Base-by-base conservation (phyloP, 2,329 filamentous ascomycete genomes). In the Epichloe gansuensis region DNA sequence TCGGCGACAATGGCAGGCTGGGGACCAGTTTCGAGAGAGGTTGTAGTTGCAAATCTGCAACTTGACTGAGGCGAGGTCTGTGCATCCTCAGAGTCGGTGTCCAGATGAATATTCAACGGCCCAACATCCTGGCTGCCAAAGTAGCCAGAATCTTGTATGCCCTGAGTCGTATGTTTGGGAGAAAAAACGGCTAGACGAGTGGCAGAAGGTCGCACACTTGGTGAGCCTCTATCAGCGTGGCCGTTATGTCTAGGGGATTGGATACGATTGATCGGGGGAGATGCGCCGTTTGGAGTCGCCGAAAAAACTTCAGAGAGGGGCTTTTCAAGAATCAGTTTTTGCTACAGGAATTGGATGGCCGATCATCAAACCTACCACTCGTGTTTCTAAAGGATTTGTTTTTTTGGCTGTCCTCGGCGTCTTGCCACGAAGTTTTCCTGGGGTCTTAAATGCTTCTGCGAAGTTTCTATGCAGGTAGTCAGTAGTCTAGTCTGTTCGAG, bases 391-490 rank as follows among this genome's bases (percentile, higher is more conserved):
- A 9, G 71, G 69, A 60, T 77, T 75, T 47, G 68, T 69, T 64
- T 85, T 89, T 52, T 82, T 78, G 36, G 72, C 73, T 17, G 86
- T 89, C 55, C 84, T 78, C 42, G 87, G 87, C 31, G 87, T 91
- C 71, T 89, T 90, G 51, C 84, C 87, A 57, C 87, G 82, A 64
- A 93, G 70, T 65, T 89, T 91, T 52, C 87, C 87, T 3, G 88
- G 88, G 39, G 88, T 93, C 65, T 97, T 98, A 74, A 97, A 96
- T n/a, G 94, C 83, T 61, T 97, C 91, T 56, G 88, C 80, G 54
- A 97, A 84, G 65, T 91, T 91, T 56, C 93, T 97, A 61, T 21
- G 47, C 55, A 42, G 27, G 3, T 17, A 6, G 40, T 61, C 43
- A 61, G 58, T n/a, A 31, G 34, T 31, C 15, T 15, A 13, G 11